A percentile compares a stretch with the other conserved stretches of the same genome.
These are phyloP conservation scores for Acanthamoeba rhysodes DNA, from an alignment of 208 protist genomes.

Conservation along the genomic window DNA sequence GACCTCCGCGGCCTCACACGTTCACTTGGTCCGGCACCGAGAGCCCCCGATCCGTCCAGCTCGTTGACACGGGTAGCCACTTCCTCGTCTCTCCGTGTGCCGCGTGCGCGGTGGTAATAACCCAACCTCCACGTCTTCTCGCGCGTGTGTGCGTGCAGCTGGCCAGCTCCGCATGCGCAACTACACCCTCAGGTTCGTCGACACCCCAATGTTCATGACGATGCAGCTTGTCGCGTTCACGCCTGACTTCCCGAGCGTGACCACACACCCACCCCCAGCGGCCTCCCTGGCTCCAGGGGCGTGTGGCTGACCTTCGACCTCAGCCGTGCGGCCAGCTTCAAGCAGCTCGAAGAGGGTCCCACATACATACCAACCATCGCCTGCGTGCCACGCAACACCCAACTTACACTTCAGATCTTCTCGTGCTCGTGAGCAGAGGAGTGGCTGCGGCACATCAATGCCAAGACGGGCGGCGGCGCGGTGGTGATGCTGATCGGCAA, in stretches of 20 bases:
- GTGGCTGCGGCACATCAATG: conserved; percentile 8
- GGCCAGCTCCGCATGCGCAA: conserved; percentile 44
- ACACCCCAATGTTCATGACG: too few species aligned
- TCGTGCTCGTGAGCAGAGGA: not conserved
- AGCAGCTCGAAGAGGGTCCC: conserved; percentile 17
- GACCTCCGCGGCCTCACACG: conserved; percentile 5
- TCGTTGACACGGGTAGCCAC: not conserved
- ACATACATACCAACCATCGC: not conserved
- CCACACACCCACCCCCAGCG: not conserved
- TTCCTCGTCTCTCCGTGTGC: not conserved
- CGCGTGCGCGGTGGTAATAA: too few species aligned
- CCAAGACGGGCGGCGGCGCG: not conserved
- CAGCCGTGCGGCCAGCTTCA: conserved; percentile 5
- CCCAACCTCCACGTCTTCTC: too few species aligned
- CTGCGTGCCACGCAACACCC: not conserved
- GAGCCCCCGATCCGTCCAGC: not conserved
- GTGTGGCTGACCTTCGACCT: conserved; percentile 36
- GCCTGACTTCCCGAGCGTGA: not conserved
- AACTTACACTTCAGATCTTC: not conserved
- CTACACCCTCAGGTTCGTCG: conserved; percentile 18
- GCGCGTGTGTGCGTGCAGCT: not conserved
- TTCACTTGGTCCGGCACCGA: not conserved
- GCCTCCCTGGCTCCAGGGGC: not conserved
- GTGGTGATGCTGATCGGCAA: conserved; percentile 50
- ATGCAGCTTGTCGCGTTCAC: not conserved